A percentile compares a stretch with the other conserved stretches of the same genome.
These are phyloP conservation scores for Phytophthora europaea DNA, from an alignment of 352 stramenopile genomes.

Conservation along the genomic window DNA sequence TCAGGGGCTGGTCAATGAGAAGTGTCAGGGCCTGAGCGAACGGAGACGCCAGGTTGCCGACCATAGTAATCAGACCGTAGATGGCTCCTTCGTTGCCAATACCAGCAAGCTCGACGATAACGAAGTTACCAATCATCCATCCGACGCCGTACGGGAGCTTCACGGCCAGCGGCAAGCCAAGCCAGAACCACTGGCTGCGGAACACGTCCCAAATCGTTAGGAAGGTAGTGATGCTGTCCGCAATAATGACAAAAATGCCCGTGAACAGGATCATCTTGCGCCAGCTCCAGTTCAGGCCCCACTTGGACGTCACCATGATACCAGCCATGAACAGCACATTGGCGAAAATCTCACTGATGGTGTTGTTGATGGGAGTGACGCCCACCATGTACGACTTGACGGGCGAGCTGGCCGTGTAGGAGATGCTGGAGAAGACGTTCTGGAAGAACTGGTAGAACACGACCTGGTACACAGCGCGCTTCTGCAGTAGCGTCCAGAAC, in stretches of 20 bases:
- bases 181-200: constrained; percentile 52
- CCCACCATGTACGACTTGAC: constrained; percentile 44
- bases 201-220: constrained; percentile 51
- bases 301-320: constrained; percentile 44
- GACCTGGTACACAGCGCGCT: constrained; percentile 53
- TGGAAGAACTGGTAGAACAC: constrained; percentile 54
- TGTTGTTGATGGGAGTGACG: constrained; percentile 46
- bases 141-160: constrained; percentile 43
- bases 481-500: constrained; percentile 48
- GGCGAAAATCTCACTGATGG: constrained; percentile 40
- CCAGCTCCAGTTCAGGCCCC: constrained; percentile 57
- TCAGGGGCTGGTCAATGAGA: constrained; percentile 42
- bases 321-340: constrained; percentile 39
- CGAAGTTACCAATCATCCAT: constrained; percentile 49
- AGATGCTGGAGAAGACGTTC: constrained; percentile 46
- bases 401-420: constrained; percentile 35
- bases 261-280: constrained; percentile 45
- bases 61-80: constrained; percentile 54
- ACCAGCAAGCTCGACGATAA: constrained; percentile 53
- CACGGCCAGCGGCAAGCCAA: constrained; percentile 42
- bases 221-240: constrained; percentile 46
- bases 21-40: constrained; percentile 48
- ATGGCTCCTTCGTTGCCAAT: constrained; percentile 54
- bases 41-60: constrained; percentile 44
- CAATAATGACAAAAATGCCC: constrained; percentile 30